phyloP scores from a whole-genome alignment of 768 basidiomycete genomes.

The Termitomyces sp. region DNA sequence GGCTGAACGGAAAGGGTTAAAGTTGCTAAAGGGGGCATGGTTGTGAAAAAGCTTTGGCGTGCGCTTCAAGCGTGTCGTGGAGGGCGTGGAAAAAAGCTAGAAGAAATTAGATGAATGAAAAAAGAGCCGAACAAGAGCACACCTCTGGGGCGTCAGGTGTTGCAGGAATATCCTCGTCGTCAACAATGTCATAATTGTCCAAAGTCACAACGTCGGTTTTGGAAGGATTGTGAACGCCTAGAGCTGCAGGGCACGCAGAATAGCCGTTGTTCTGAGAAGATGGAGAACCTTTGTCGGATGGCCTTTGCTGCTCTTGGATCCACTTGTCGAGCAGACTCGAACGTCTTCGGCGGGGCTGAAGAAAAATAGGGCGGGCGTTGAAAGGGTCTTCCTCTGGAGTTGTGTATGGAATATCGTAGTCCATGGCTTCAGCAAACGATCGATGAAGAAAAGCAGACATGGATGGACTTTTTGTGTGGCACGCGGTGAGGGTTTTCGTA shows the following conservation, averaged over 20 bases:
- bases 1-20: slow-evolving; percentile 39
- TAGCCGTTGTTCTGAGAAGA: slow-evolving; percentile 29
- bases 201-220: slow-evolving; percentile 29
- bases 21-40: slow-evolving; percentile 35
- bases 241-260: slow-evolving; percentile 36
- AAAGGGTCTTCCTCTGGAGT: slow-evolving; percentile 50
- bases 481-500: neutral
- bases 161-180: slow-evolving; percentile 46
- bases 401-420: slow-evolving; percentile 42
- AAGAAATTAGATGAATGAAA: slow-evolving; percentile 4
- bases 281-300: slow-evolving; percentile 11
- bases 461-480: neutral
- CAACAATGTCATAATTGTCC: slow-evolving; percentile 44
- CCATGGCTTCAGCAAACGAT: slow-evolving; percentile 18
- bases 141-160: slow-evolving; percentile 14
- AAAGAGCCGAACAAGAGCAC: slow-evolving; percentile 1
- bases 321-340: slow-evolving; percentile 52
- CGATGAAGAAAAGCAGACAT: neutral
- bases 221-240: slow-evolving; percentile 13
- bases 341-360: slow-evolving; percentile 31
- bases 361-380: slow-evolving; percentile 31
- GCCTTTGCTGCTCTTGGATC: slow-evolving; percentile 45
- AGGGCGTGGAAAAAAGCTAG: slow-evolving; percentile 30
- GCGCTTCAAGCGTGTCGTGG: slow-evolving; percentile 27
- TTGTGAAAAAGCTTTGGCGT: slow-evolving; percentile 29